Evolutionary conservation across 257 asterid species (phyloP), one percentile per base, ranked within the genome.

Genomic region (Catharanthus roseus): DNA sequence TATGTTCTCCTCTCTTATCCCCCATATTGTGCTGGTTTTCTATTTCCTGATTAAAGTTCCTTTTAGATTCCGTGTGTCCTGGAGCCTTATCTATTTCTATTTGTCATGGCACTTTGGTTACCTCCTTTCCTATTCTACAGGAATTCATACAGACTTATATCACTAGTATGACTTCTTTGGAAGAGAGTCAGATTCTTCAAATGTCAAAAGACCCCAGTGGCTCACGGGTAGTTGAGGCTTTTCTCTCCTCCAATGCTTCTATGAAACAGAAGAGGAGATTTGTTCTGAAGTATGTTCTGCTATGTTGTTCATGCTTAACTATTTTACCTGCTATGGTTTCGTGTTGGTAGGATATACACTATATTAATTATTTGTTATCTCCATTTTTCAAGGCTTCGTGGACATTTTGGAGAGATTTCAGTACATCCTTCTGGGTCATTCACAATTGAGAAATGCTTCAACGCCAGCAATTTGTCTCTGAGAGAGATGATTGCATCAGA

Each of bases 331-430:
- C 38, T 34, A 34, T 34, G 3, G 26, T 60, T 44, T 58, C 8
- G 3, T 47, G 34, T 69, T 21, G 26, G 10, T 61, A 49, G 38
- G 47, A 36, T 61, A 38, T 69, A 36, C 64, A 53, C 50, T 75
- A 34, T 61, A 36, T 47, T 58, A n/a, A 24, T 49, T 31, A 50
- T 49, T 21, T 62, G 41, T 49, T 67, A 44, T 44, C 45, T 29
- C 41, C 50, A 9, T 39, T 49, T 73, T 62, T 82, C 71, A 77
- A 91, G 99, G 89, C 88, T 91, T 73, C 83, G 84, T 72, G 97
- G 95, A 71, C 95, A 87, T 82, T 95, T 88, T 74, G 99, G 97
- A 62, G 97, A 91, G 82, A 92, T 95, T 72, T 85, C 99, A 39
- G 77, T 87, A 82, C 86, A 79, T 69, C 84, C 89, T 13, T 86